These are phyloP conservation scores for Venturia aucupariae DNA, from an alignment of 2,329 filamentous ascomycete species.

Conservation along the genomic window DNA sequence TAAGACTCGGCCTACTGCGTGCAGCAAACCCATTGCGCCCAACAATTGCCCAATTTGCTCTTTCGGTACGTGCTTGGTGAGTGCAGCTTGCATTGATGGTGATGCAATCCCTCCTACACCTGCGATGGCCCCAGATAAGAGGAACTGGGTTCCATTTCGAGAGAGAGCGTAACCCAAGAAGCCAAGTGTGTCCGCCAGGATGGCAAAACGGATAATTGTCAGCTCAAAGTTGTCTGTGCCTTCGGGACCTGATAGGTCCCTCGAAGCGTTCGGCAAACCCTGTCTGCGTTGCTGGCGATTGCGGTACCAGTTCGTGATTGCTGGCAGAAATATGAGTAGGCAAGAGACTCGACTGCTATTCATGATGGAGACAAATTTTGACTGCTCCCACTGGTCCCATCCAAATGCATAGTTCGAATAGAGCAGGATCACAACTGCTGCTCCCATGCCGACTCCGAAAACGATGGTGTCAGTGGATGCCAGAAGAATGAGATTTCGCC, in stretches of 20 bases:
- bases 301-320: constrained; percentile 68
- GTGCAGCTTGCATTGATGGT: constrained; percentile 70
- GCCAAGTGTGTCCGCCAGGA: constrained; percentile 68
- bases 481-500: constrained; percentile 71
- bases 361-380: constrained; percentile 67
- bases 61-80: constrained; percentile 88
- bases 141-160: constrained; percentile 54
- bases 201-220: constrained; percentile 61
- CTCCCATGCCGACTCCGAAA: constrained; percentile 73
- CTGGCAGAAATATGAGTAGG: constrained; percentile 65
- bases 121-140: constrained; percentile 61
- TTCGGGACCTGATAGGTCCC: not conserved
- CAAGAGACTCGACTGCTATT: constrained; percentile 67
- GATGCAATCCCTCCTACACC: constrained; percentile 76
- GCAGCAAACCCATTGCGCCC: constrained; percentile 76
- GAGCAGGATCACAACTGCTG: constrained; percentile 70
- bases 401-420: constrained; percentile 73
- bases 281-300: constrained; percentile 44
- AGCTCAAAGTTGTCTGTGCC: constrained; percentile 76
- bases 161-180: constrained; percentile 65
- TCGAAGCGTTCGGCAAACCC: constrained; percentile 39
- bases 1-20: constrained; percentile 70
- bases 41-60: constrained; percentile 76
- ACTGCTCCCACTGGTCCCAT: constrained; percentile 75
- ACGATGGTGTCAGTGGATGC: constrained; percentile 73